Evolutionary conservation across 371 early-diverging fungal species (phyloP).

Genomic region (Thermomucor indicae-seudaticae): DNA sequence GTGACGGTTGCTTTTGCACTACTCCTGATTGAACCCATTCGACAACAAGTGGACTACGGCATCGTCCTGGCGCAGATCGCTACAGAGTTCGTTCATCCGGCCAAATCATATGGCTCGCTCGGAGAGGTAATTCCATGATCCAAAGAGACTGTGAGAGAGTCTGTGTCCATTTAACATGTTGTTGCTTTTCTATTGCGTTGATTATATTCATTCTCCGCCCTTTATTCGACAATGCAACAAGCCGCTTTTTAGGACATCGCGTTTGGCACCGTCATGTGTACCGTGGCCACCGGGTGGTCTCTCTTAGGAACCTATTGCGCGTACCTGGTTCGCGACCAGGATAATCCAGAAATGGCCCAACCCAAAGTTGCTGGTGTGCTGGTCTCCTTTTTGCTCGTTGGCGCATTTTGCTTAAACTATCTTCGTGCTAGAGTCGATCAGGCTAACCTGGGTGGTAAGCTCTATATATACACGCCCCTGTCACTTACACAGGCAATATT

Average conservation of each 20-base stretch:
- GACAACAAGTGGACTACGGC: conserved; percentile 12
- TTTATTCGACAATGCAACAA: not conserved
- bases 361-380: conserved; percentile 24
- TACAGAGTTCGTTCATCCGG: conserved; percentile 43
- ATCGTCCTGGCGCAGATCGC: conserved; percentile 33
- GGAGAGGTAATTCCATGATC: conserved; percentile 25
- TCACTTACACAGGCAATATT: not conserved
- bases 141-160: too few species aligned
- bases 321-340: conserved; percentile 24
- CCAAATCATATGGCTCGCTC: conserved; percentile 38
- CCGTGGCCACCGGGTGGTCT: conserved; percentile 31
- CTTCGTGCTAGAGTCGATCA: conserved; percentile 38
- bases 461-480: not conserved
- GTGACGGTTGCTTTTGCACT: conserved; percentile 32
- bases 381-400: conserved; percentile 24
- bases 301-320: conserved; percentile 33
- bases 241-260: conserved; percentile 23
- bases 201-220: too few species aligned
- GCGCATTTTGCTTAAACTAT: conserved; percentile 32
- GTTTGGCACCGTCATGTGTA: conserved; percentile 39
- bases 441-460: conserved; percentile 40
- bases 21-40: conserved; percentile 25
- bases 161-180: not conserved
- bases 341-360: conserved; percentile 18
- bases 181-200: too few species aligned